Percentiles rank a stretch among this genome's conserved stretches.
These are phyloP conservation scores for Thalassiosira allenii DNA, from an alignment of 352 stramenopile genomes.

Conservation along the genomic window DNA sequence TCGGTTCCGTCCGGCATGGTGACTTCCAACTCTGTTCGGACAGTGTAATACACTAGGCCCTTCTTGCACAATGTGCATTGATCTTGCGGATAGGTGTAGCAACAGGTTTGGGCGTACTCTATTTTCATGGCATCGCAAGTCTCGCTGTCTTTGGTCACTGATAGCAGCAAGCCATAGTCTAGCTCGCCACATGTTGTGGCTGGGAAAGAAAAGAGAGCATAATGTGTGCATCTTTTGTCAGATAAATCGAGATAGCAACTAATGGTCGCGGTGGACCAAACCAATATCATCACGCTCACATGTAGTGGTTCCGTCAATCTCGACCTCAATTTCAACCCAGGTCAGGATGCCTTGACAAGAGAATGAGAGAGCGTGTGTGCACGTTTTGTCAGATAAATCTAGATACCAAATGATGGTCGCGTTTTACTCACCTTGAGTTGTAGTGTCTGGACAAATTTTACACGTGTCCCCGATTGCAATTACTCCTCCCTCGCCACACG, in stretches of 20 bases:
- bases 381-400: no score
- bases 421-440: no score
- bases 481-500: constrained; percentile 64
- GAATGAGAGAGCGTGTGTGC: no score
- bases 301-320: constrained; percentile 56
- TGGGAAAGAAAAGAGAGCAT: no score
- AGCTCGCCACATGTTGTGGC: constrained; percentile 62
- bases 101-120: constrained; percentile 45
- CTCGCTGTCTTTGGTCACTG: constrained; percentile 56
- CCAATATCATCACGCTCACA: no score
- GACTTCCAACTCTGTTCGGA: constrained; percentile 57
- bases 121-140: constrained; percentile 58
- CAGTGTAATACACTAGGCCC: constrained; percentile 44
- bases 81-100: constrained; percentile 58
- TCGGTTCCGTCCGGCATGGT: constrained; percentile 49
- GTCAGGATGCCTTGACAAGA: constrained; percentile 55
- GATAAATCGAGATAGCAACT: no score
- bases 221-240: no score
- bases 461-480: constrained; percentile 52
- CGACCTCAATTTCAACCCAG: constrained; percentile 65
- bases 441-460: constrained; percentile 64
- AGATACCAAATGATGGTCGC: no score
- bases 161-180: constrained; percentile 54
- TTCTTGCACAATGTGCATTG: constrained; percentile 59
- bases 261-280: no score